phyloP scores from a whole-genome alignment of 208 protist species.

The Trypanosoma caninum region DNA sequence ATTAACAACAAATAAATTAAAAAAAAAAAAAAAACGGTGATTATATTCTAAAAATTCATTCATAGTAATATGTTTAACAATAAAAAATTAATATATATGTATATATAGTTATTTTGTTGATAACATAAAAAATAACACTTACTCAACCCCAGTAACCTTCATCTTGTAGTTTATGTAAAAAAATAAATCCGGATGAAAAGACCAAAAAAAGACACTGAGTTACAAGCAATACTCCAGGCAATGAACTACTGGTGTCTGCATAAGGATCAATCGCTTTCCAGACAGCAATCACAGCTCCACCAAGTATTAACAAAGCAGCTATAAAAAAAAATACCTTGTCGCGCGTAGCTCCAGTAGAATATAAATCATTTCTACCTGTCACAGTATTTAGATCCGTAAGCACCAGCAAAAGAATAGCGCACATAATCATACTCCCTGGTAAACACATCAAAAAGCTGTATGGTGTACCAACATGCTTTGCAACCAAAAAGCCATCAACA shows the following conservation, averaged over 20 bases:
- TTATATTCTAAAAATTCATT: too few relatives aligned
- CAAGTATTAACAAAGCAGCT: constrained; percentile 41
- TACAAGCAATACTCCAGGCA: constrained; percentile 51
- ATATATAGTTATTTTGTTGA: background rate
- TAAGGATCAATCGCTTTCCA: constrained; percentile 68
- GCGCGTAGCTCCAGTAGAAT: constrained; percentile 27
- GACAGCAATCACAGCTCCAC: constrained; percentile 39
- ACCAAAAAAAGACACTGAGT: constrained; percentile 38
- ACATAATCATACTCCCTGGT: constrained; percentile 36
- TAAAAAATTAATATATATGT: background rate
- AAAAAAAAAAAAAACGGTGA: constrained; percentile 24
- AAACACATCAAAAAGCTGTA: constrained; percentile 81
- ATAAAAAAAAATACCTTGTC: constrained; percentile 60
- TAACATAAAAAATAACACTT: constrained; percentile 2
- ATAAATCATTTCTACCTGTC: constrained; percentile 23
- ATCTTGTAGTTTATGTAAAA: constrained; percentile 8
- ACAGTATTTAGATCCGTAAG: constrained; percentile 44
- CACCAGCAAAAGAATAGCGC: constrained; percentile 46
- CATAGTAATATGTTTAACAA: background rate
- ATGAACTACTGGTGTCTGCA: constrained; percentile 20
- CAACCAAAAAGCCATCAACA: constrained; percentile 55
- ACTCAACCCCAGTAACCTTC: constrained; percentile 13
- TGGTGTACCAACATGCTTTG: constrained; percentile 22
- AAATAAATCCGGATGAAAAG: constrained; percentile 20
- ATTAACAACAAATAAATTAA: constrained; percentile 9